Base-by-base conservation (phyloP, 768 basidiomycete genomes). In the Boletellus ananiceps region DNA sequence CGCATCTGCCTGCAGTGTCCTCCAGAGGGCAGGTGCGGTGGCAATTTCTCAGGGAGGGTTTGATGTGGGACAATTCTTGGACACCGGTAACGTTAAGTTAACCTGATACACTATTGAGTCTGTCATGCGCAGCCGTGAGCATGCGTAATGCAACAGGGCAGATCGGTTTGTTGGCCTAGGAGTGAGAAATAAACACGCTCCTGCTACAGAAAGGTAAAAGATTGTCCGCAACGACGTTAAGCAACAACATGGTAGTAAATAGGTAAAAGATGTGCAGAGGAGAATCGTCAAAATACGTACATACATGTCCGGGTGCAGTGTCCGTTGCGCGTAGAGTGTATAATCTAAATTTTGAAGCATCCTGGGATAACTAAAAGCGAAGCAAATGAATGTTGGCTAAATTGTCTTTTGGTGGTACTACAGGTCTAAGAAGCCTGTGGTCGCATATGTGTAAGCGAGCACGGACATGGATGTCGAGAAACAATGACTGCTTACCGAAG, bases 1-100 rank as follows among this genome's bases (percentile, higher is more conserved):
- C 19, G n/a, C 41, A 49, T 14, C 49, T 49, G 21, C 14, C 12
- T n/a, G 23, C 23, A 92, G 90, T 43, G 74, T 84, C 16, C 76
- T 94, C 18, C 78, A 83, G 59, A 80, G 84, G 60, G 89, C 91
- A 5, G 86, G 88, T 6, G 87, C 86, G 9, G 77, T 92, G 40
- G 64, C 67, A 11, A 54, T 60, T 4, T 76, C 80, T 11, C 75
- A 73, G 34, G 76, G 74, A 8, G 82, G 78, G 2, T 83, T 83
- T 63, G 61, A 77, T 19, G 58, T 82, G n/a, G 67, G 64, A 4
- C 57, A 74, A 29, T 90, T 90, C 56, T 73, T 89, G 21, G 74
- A 81, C 52, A 65, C 64, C 5, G 68, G 74, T n/a, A 69, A 86
- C 21, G 83, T 70, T 7, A 77, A 65, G 49, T 63, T 84, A 56